phyloP scores from a whole-genome alignment of 1,139 yeast species.

The Yamadazyma sp. region DNA sequence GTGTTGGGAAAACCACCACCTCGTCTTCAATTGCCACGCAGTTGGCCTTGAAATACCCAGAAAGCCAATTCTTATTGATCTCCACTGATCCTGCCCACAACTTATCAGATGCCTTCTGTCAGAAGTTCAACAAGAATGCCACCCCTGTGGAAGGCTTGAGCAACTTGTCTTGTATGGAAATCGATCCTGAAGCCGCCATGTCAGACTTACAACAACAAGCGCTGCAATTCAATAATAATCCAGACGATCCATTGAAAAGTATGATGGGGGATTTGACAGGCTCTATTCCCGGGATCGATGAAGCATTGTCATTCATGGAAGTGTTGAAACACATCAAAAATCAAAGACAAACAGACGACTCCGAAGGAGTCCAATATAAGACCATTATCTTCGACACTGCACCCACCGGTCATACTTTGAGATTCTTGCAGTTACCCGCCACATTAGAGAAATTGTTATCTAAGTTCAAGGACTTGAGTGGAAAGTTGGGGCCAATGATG shows the following conservation, averaged over 20 bases:
- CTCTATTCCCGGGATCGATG: slow-evolving; percentile 96
- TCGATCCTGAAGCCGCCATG: slow-evolving; percentile 93
- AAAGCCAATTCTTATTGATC: slow-evolving; percentile 79
- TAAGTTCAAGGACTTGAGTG: slow-evolving; percentile 82
- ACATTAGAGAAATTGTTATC: slow-evolving; percentile 84
- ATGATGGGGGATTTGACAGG: slow-evolving; percentile 92
- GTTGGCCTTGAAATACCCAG: slow-evolving; percentile 75
- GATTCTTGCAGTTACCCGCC: slow-evolving; percentile 91
- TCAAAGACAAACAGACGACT: slow-evolving; percentile 46
- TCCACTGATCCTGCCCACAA: slow-evolving; percentile 99
- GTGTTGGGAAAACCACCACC: slow-evolving; percentile 97
- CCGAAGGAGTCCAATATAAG: slow-evolving; percentile 51
- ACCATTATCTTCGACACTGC: slow-evolving; percentile 97
- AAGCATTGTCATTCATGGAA: slow-evolving; percentile 96
- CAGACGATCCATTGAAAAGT: slow-evolving; percentile 60
- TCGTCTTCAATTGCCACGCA: slow-evolving; percentile 95
- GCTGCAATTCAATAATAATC: slow-evolving; percentile 54
- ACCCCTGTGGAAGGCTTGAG: slow-evolving; percentile 85
- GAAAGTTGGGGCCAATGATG: slow-evolving; percentile 89
- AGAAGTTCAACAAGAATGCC: slow-evolving; percentile 96
- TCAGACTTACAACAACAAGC: slow-evolving; percentile 78
- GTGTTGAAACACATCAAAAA: slow-evolving; percentile 93
- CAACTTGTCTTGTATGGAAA: slow-evolving; percentile 95
- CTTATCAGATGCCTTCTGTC: slow-evolving; percentile 95
- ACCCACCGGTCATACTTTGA: slow-evolving; percentile 95